Evolutionary conservation across 495 filamentous ascomycete species (phyloP), one percentile per base, ranked within the genome.

Genomic region (Xylaria grammica): DNA sequence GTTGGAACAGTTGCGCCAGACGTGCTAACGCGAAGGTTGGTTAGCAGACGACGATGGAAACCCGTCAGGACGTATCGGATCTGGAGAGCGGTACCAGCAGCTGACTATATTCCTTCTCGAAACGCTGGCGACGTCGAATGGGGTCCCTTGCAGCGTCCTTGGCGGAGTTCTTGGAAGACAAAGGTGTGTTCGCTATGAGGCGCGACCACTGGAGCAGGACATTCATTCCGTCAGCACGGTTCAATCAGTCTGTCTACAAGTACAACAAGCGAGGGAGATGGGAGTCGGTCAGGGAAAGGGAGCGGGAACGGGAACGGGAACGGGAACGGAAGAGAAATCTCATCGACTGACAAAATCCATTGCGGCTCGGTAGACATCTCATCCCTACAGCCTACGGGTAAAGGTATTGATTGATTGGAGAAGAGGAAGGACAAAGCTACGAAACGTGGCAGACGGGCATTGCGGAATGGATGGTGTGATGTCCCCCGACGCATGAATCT

Each of bases 41-140:
- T 59, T 40, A 60, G 67, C 54, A 54, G 50, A 42, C 17, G 45
- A 29, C 19, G 29, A 5, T 3, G 44, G 10, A 17, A 17, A 38
- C 20, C 34, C 32, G 32, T 4, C 32, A 11, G 32, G 40, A 42
- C 8, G 17, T 7, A 15, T 29, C 49, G 19, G 26, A 17, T 9
- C 20, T 19, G 49, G 38, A 26, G 52, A 13, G 32, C 56, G 79
- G 69, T 79, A 96, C 93, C 81, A 96, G 82, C 22, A 97, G 82
- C 72, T 92, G 86, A 72, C 90, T 88, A 78, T 94, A 96, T 68
- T 90, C 86, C 72, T 91, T 88, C 79, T 94, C 95, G 79, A 97
- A 99, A 61, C 90, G 89, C 68, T 89, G 87, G 72, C 96, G 86
- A 68, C 96, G 91, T 74, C 94, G 88, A 63, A 92, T 89, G 38